These are phyloP conservation scores for Blastobotrys buckinghamii DNA, from an alignment of 1,139 yeast genomes.

Conservation along the genomic window DNA sequence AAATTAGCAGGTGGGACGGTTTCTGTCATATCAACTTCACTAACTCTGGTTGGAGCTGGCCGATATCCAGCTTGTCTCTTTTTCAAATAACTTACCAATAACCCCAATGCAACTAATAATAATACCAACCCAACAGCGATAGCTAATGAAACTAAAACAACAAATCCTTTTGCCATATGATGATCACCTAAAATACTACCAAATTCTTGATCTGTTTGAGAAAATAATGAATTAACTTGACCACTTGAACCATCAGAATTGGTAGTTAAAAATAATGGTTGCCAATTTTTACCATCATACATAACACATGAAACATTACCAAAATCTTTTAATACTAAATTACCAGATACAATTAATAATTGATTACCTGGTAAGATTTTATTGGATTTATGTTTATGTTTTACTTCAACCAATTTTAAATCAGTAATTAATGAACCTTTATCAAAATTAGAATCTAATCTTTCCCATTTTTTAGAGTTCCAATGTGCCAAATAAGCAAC, in stretches of 20 bases:
- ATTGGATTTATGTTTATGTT: constrained; percentile 31
- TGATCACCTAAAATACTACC: constrained; percentile 18
- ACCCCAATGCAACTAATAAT: constrained; percentile 57
- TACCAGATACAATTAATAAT: constrained; percentile 59
- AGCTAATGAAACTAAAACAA: constrained; percentile 83
- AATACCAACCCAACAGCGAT: constrained; percentile 78
- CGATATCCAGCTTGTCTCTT: constrained; percentile 42
- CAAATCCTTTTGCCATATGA: constrained; percentile 55
- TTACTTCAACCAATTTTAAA: constrained; percentile 31
- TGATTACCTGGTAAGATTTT: constrained; percentile 40
- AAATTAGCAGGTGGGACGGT: constrained; percentile 61
- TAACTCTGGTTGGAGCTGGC: constrained; percentile 45
- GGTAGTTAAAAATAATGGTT: constrained; percentile 52
- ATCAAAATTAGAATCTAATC: constrained; percentile 35
- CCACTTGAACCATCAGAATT: constrained; percentile 23
- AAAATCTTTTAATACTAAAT: constrained; percentile 43
- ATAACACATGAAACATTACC: constrained; percentile 65
- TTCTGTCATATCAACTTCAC: constrained; percentile 61
- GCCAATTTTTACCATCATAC: constrained; percentile 67
- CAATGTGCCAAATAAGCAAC: constrained; percentile 30
- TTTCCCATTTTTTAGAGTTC: constrained; percentile 32
- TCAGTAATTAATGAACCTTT: constrained; percentile 28
- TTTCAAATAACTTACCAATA: constrained; percentile 47
- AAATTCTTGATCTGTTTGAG: constrained; percentile 20
- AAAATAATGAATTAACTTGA: constrained; percentile 26